Base-by-base conservation (phyloP, 2,329 filamentous ascomycete species). In the Endothia cerciana region DNA sequence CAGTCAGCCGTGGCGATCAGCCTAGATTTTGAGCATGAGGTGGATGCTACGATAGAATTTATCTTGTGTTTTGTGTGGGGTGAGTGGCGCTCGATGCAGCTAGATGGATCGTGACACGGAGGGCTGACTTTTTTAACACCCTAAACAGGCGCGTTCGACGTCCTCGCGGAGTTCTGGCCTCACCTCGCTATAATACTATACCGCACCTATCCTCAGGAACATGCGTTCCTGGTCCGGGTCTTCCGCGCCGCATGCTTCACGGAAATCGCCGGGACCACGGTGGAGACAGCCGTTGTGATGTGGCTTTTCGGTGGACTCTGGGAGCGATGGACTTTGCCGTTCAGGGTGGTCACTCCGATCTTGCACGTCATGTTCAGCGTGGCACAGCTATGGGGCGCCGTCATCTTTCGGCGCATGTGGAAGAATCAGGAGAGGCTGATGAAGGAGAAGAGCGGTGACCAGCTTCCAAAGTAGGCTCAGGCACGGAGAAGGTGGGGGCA, bases 1-100 rank as follows among this genome's bases (percentile, higher is more conserved):
- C 63, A 64, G 28, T 43, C 63, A 22, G 63, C 63, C 19, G 60
- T 64, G 8, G 63, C 57, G n/a, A 64, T 64, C 45, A 64, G 63
- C 17, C 25, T 64, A 10, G 63, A 64, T 38, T 43, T 64, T 33
- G 60, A 60, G 5, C 59, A 59, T 17, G 63, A 64, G 57, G 56
- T 59, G 45, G 63, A 64, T 3, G 63, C 63, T 17, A 59, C 59
- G 10, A 64, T 64, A 8, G 63, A 64, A 19, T 64, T 64, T 15
- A 60, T 59, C 53, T 30, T 64, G 3, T 64, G 63, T n/a, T 41
- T 64, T 8, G 63, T 64, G 11, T 60, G 63, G 63, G 63, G 63
- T 64, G 57, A 64, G 63, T 60, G 36, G 41, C 13, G 13, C 15
- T 13, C 5, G 11, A 15, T n/a, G 4, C 28, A 8, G 3, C 15